Evolutionary conservation across 164 flowering plant genomes (phyloP).

Genomic region (Saururus chinensis): DNA sequence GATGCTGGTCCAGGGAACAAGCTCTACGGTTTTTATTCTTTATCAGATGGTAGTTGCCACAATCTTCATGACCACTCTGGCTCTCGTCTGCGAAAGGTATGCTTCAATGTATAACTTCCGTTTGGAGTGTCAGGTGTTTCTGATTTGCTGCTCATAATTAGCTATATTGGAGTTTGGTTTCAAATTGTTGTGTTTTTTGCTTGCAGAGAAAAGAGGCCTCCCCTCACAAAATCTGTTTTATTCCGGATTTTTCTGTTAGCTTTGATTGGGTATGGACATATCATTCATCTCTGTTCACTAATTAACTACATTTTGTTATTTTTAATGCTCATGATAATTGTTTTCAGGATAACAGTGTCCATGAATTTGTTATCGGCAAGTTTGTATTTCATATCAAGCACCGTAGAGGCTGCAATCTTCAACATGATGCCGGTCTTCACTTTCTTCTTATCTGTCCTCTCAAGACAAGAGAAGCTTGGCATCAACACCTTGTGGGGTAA

Average conservation of each 20-base stretch:
- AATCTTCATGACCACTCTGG: not conserved
- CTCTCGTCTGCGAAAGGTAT: not conserved
- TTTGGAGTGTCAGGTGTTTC: not conserved
- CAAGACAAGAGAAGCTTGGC: conserved; percentile 7
- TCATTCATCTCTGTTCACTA: not conserved
- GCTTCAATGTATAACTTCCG: not conserved
- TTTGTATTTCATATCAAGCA: conserved; percentile 9
- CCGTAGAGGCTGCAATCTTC: conserved; percentile 7
- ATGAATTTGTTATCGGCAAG: conserved; percentile 5
- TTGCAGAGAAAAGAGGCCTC: conserved; percentile 15
- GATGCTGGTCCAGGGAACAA: not conserved
- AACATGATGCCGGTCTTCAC: conserved; percentile 11
- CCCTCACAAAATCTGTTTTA: conserved; percentile 9
- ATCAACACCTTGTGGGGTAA: conserved; percentile 8
- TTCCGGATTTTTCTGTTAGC: conserved; percentile 15
- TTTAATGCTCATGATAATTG: too few species aligned
- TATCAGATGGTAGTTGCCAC: conserved; percentile 1
- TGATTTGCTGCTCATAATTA: not conserved
- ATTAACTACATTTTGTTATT: not conserved
- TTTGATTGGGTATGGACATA: conserved; percentile 10
- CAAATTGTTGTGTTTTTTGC: not conserved
- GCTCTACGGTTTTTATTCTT: not conserved
- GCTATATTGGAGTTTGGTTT: not conserved
- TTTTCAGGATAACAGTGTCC: not conserved
- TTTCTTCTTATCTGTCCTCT: conserved; percentile 5